These are phyloP conservation scores for Arthrobotrys sinensis DNA, from an alignment of 2,329 filamentous ascomycete genomes.

Conservation along the genomic window DNA sequence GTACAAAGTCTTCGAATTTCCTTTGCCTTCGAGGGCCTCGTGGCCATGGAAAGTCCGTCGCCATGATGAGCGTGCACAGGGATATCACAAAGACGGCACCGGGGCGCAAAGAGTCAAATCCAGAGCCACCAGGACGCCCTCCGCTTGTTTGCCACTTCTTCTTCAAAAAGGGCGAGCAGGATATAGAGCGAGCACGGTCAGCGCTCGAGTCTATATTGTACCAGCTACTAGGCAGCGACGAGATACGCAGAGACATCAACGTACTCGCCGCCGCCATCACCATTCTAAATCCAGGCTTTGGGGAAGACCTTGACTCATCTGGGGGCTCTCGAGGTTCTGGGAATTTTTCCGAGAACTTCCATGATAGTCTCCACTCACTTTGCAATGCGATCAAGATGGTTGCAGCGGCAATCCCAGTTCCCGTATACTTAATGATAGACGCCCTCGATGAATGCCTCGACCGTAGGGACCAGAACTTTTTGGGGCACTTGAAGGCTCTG, in stretches of 20 bases:
- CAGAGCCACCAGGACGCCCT: not conserved
- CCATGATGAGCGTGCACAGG: slow-evolving; percentile 34
- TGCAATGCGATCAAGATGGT: slow-evolving; percentile 23
- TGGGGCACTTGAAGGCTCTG: slow-evolving; percentile 21
- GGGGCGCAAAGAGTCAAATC: no score
- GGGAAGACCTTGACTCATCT: not conserved
- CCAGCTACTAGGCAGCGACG: slow-evolving; percentile 28
- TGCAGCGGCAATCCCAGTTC: slow-evolving; percentile 19
- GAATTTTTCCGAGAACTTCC: not conserved
- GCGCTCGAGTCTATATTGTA: slow-evolving; percentile 39
- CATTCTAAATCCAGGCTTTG: slow-evolving; percentile 23
- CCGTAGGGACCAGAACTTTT: slow-evolving; percentile 22
- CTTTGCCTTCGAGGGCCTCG: slow-evolving; percentile 23
- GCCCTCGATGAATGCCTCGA: slow-evolving; percentile 43
- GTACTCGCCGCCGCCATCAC: slow-evolving; percentile 1
- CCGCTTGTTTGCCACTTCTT: slow-evolving; percentile 42
- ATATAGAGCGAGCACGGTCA: slow-evolving; percentile 42
- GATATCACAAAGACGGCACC: not conserved
- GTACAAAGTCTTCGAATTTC: not conserved
- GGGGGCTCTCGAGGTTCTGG: not conserved
- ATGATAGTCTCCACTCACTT: slow-evolving; percentile 8
- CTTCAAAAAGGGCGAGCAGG: slow-evolving; percentile 44
- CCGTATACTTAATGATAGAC: slow-evolving; percentile 46
- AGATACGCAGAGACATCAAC: slow-evolving; percentile 5
- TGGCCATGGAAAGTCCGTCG: slow-evolving; percentile 36